Evolutionary conservation across 768 basidiomycete species (phyloP).

Genomic region (Phaeotremella skinneri): DNA sequence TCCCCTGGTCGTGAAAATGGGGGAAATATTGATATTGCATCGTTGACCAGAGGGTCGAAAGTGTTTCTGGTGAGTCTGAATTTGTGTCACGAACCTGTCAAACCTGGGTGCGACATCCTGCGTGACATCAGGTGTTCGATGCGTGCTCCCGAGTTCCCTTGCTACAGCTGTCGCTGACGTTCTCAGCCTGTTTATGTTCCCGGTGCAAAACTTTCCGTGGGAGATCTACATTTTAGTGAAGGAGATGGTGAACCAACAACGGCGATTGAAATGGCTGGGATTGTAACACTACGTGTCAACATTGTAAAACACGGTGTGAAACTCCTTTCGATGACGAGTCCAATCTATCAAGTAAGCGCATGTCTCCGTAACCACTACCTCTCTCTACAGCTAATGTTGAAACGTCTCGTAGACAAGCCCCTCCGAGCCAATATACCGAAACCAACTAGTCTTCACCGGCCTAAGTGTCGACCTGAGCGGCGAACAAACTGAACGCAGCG

Average conservation of each 20-base stretch:
- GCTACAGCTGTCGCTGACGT: no score
- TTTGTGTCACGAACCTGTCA: no score
- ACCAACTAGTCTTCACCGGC: constrained; percentile 75
- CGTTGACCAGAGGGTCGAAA: constrained; percentile 53
- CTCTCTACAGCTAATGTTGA: no score
- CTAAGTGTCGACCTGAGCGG: constrained; percentile 61
- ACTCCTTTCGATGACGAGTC: constrained; percentile 70
- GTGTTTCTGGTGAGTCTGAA: constrained; percentile 20
- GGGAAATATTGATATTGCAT: constrained; percentile 68
- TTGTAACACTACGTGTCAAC: constrained; percentile 68
- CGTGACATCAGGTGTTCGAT: no score
- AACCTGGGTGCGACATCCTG: no score
- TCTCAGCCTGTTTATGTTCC: constrained; percentile 75
- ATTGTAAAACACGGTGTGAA: constrained; percentile 72
- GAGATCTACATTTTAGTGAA: constrained; percentile 76
- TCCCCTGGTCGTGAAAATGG: constrained; percentile 76
- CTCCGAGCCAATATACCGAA: constrained; percentile 66
- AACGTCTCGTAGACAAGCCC: constrained; percentile 60
- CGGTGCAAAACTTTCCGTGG: constrained; percentile 73
- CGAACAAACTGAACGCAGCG: constrained; percentile 46
- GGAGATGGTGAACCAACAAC: constrained; percentile 62
- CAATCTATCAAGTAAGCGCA: no score
- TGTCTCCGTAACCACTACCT: no score
- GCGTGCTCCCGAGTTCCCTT: no score
- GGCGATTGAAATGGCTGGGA: constrained; percentile 76